These are phyloP conservation scores for Fragilariopsis cylindrus DNA, from an alignment of 108 stramenopile species.

Conservation along the genomic window DNA sequence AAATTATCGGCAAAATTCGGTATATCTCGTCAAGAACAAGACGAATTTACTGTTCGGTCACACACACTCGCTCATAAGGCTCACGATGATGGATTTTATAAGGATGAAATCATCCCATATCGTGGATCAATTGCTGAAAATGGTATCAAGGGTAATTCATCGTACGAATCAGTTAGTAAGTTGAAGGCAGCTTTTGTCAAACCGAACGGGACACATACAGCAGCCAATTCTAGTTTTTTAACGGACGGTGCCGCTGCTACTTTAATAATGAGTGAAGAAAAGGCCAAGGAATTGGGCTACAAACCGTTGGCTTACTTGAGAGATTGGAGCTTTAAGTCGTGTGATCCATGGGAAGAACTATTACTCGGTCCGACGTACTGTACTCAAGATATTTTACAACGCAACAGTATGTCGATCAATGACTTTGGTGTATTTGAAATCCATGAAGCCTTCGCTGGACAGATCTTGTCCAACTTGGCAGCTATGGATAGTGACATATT, in stretches of 20 bases:
- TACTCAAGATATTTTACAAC: constrained; percentile 74
- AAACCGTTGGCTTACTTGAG: constrained; percentile 91
- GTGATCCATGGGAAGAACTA: constrained; percentile 98
- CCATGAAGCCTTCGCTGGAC: constrained; percentile 99
- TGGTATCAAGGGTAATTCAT: constrained; percentile 94
- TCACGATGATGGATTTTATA: constrained; percentile 91
- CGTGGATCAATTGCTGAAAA: constrained; percentile 91
- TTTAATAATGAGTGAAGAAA: constrained; percentile 92
- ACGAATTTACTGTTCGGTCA: constrained; percentile 91
- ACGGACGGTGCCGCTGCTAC: constrained; percentile 97
- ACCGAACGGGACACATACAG: constrained; percentile 98
- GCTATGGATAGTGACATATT: constrained; percentile 95
- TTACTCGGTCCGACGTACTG: constrained; percentile 93
- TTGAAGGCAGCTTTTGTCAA: constrained; percentile 98
- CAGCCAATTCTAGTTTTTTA: constrained; percentile 95
- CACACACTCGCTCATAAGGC: constrained; percentile 91
- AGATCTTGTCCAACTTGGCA: constrained; percentile 93
- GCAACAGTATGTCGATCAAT: constrained; percentile 76
- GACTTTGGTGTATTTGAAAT: constrained; percentile 98
- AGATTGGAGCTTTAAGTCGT: constrained; percentile 94
- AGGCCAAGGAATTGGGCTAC: constrained; percentile 93
- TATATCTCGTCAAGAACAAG: constrained; percentile 92
- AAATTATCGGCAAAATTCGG: constrained; percentile 94
- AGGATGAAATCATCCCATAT: constrained; percentile 90
- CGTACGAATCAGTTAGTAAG: constrained; percentile 88